Percentiles rank a stretch among this genome's conserved stretches.
Conservation (phyloP, 495 filamentous ascomycete genomes). For the Aspergillus saccharolyticus region DNA sequence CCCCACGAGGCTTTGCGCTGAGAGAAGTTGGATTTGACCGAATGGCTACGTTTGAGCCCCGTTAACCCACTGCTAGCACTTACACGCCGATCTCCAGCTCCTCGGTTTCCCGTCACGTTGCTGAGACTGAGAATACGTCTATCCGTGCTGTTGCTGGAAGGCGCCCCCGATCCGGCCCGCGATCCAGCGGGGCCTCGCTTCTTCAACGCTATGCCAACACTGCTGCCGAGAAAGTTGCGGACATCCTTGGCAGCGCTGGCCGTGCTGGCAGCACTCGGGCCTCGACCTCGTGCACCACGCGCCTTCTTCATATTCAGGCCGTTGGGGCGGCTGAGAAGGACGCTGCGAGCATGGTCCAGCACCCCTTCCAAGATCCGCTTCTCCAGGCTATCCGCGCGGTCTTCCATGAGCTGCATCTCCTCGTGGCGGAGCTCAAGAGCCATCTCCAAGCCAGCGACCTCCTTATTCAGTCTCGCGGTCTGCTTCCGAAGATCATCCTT, state of each 20-base stretch:
- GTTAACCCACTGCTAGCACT: conserved; percentile 41
- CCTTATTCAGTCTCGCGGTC: conserved; percentile 71
- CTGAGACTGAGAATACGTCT: conserved; percentile 84
- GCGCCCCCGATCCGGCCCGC: conserved; percentile 44
- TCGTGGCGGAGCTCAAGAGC: conserved; percentile 83
- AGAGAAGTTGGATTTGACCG: conserved; percentile 59
- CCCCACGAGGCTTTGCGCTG: conserved; percentile 74
- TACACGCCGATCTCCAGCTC: conserved; percentile 51
- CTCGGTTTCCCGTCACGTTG: conserved; percentile 76
- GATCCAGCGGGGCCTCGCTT: conserved; percentile 37
- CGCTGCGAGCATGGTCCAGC: conserved; percentile 84
- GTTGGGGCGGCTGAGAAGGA: conserved; percentile 61
- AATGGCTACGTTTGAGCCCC: conserved; percentile 63
- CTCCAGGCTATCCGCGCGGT: conserved; percentile 79
- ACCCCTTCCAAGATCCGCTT: conserved; percentile 90
- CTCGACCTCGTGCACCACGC: conserved; percentile 45
- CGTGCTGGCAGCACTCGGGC: conserved; percentile 36
- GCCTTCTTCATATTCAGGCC: conserved; percentile 73
- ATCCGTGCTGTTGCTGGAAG: conserved; percentile 45
- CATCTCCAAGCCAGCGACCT: conserved; percentile 83
- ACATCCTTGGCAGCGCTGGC: conserved; percentile 37
- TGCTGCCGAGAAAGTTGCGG: conserved; percentile 42
- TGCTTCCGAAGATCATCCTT: conserved; percentile 67
- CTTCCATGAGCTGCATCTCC: conserved; percentile 85
- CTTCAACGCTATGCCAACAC: conserved; percentile 50